Base-by-base conservation (phyloP, 192 early-diverging fungal species). In the Coemansia sp. region DNA sequence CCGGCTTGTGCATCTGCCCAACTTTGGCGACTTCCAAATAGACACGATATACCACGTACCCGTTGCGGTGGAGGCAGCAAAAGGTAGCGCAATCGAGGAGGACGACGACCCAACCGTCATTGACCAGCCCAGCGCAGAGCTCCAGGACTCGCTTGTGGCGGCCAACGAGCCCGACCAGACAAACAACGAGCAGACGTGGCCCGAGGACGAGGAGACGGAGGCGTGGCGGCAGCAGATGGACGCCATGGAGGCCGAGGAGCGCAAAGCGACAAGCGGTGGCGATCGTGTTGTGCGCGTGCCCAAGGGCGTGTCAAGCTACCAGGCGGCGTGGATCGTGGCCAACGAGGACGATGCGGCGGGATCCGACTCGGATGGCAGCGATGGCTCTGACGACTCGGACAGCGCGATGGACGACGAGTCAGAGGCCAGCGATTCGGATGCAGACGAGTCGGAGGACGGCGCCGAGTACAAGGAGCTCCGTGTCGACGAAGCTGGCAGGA, bases 181-280 rank as follows among this genome's bases (percentile, higher is more conserved):
- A 83, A 88, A 88, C 39, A 95, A 91, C 62, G 97, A 99, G 84
- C 97, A 99, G 77, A 99, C 97, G 39, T 99, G 97, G 97, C 97
- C 97, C 9, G 97, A 95, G 13, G 94, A 96, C 66, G 92, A 98
- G 76, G 97, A 99, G 81, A 78, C 96, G 77, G 85, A 77, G 45
- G 93, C 88, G 42, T 94, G 90, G 67, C 90, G 93, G 67, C 71
- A 74, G 49, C 75, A 72, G 63, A 76, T 82, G 76, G 66, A 58
- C 46, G n/a, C 66, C 51, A 74, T 83, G 76, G 76, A 83, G 42
- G 76, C 74, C 32, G 76, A 77, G 32, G 71, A 66, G 49, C 41
- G 52, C 18, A 57, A 55, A 8, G 60, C 60, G 11, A 59, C 65
- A 8, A 66, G 41, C 43, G 61, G 19, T 10, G 66, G 52, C 42